Base-by-base conservation (phyloP, 2,329 filamentous ascomycete species). In the Aspergillus sp. region DNA sequence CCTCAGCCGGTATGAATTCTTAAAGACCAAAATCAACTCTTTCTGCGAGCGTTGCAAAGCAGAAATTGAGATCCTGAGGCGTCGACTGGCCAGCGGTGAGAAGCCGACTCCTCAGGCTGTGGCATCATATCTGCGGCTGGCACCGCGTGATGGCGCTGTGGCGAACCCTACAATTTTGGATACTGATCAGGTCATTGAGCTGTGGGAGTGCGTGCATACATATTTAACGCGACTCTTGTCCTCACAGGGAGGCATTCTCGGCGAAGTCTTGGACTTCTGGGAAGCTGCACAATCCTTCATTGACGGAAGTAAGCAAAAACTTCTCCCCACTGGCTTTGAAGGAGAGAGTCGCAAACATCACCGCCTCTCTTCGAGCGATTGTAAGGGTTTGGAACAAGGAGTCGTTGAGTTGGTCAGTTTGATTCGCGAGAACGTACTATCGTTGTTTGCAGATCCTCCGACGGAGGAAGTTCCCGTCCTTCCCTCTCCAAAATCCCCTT, bases 231-330 rank as follows among this genome's bases (percentile, higher is more conserved):
- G 82, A 40, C 79, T 99, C 36, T 76, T 99, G 0, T 92, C 90
- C 0, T 74, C 79, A 5, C 77, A 85, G 6, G 85, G 86, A 56
- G 94, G 94, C 3, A 80, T 97, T 14, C 77, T 99, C 5, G 91
- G 90, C 0, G 94, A 99, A 69, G 82, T 97, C 1, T 74, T 95
- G 16, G 91, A 95, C 58, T 97, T 96, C 70, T 96, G 93, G 90
- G 89, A 95, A 59, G 94, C 87, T 13, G 86, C 92, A 0, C 87
- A 95, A 63, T 88, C 89, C 0, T 99, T 99, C 68, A 87, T 97
- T 53, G 85, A 90, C 43, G 93, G 92, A 16, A 90, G 83, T 58
- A 88, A 89, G 22, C 93, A 97, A 68, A 85, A 83, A 57, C 83
- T 82, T 13, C 76, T 99, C 50, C 93, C 94, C 0, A 79, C 82